Conservation (phyloP, 2,329 filamentous ascomycete genomes). For the Penicillium sp. region DNA sequence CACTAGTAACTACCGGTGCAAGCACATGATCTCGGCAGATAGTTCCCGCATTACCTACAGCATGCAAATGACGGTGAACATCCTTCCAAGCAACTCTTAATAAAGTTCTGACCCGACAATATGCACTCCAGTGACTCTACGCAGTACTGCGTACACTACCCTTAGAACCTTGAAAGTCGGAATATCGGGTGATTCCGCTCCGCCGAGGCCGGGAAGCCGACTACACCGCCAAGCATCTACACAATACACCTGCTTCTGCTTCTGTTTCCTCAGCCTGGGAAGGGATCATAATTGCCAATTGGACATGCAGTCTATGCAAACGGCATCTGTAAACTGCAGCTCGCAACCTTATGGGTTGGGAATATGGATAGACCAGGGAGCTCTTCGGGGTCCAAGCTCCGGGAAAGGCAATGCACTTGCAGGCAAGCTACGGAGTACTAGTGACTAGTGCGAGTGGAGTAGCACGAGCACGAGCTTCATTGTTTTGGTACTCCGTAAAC, state of each 20-base stretch:
- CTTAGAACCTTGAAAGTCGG: neutral
- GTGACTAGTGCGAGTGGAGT: constrained; percentile 1
- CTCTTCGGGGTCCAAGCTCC: constrained; percentile 3
- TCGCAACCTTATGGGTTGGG: neutral
- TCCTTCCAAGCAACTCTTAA: neutral
- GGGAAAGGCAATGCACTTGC: neutral
- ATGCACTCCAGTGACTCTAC: too few relatives aligned
- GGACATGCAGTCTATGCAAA: neutral
- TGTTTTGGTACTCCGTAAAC: neutral
- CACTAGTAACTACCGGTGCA: too few relatives aligned
- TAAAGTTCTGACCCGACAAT: neutral
- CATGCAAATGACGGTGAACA: too few relatives aligned
- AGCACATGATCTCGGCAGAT: neutral
- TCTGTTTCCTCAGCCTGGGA: neutral
- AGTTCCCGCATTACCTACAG: too few relatives aligned
- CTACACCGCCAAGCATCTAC: neutral
- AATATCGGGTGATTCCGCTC: neutral
- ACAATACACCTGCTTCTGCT: too few relatives aligned
- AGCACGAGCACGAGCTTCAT: constrained; percentile 5
- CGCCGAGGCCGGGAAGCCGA: constrained; percentile 3
- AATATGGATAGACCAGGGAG: neutral
- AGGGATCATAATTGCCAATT: neutral
- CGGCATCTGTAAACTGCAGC: neutral
- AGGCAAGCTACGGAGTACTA: constrained; percentile 1
- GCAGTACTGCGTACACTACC: too few relatives aligned